Conservation (phyloP, 495 filamentous ascomycete species). For the Cairneyella variabilis region DNA sequence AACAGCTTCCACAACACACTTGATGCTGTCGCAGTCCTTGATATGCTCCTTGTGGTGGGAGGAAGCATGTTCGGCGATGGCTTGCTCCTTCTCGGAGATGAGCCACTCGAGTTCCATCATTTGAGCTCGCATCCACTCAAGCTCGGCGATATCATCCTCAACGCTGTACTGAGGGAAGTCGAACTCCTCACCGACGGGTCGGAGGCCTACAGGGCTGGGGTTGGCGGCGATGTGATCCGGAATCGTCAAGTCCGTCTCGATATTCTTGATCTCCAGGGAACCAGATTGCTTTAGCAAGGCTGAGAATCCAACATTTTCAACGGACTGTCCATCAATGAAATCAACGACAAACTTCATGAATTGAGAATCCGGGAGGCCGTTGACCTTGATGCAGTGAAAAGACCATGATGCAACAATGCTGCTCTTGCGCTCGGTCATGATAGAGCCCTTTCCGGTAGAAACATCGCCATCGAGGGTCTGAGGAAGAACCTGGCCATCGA, state of each 20-base stretch:
- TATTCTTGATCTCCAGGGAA: slow-evolving; percentile 35
- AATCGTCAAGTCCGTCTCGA: slow-evolving; percentile 27
- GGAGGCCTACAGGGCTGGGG: slow-evolving; percentile 7
- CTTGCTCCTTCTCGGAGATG: slow-evolving; percentile 19
- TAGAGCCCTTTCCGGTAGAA: slow-evolving; percentile 12
- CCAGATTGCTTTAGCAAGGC: slow-evolving; percentile 42
- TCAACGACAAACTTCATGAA: slow-evolving; percentile 43
- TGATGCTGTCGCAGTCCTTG: slow-evolving; percentile 25
- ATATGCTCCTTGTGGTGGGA: slow-evolving; percentile 8
- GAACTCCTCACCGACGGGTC: neutral
- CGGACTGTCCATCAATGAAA: slow-evolving; percentile 30
- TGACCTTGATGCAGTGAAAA: slow-evolving; percentile 29
- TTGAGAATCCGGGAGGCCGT: slow-evolving; percentile 38
- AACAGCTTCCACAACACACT: slow-evolving; percentile 20
- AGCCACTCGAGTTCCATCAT: slow-evolving; percentile 17
- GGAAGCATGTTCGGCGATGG: slow-evolving; percentile 8
- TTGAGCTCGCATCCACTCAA: slow-evolving; percentile 17
- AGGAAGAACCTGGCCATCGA: slow-evolving; percentile 34
- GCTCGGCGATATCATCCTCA: slow-evolving; percentile 21
- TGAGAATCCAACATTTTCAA: slow-evolving; percentile 38
- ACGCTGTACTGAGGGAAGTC: slow-evolving; percentile 2
- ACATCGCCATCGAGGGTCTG: slow-evolving; percentile 28
- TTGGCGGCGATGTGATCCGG: slow-evolving; percentile 17
- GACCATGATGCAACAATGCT: slow-evolving; percentile 17
- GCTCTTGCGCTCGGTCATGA: slow-evolving; percentile 4